These are phyloP conservation scores for Hypoxylon rubiginosum DNA, from an alignment of 2,329 filamentous ascomycete species.

Conservation along the genomic window DNA sequence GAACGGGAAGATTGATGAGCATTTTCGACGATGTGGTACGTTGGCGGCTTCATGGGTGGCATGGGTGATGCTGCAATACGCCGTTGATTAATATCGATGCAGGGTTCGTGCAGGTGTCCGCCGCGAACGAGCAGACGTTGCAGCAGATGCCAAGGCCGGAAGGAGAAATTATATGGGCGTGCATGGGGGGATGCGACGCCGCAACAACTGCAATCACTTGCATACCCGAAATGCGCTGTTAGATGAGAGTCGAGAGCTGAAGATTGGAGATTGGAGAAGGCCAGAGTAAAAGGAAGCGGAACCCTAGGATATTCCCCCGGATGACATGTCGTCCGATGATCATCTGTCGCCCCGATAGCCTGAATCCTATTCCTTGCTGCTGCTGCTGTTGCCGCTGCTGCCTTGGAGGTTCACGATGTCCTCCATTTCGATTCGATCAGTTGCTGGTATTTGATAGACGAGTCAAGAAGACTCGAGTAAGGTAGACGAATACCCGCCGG, in stretches of 20 bases:
- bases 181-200: conserved; percentile 42
- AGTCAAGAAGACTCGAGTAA: conserved; percentile 31
- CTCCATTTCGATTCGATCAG: conserved; percentile 41
- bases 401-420: conserved; percentile 29
- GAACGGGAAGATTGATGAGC: conserved; percentile 32
- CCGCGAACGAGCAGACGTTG: conserved; percentile 20
- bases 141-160: conserved; percentile 34
- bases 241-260: too few relatives aligned
- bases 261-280: conserved; percentile 41
- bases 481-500: conserved; percentile 25
- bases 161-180: conserved; percentile 26
- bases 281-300: conserved; percentile 43
- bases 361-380: conserved; percentile 39
- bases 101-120: conserved; percentile 36
- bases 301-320: conserved; percentile 41
- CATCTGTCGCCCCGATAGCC: conserved; percentile 31
- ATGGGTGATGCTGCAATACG: conserved; percentile 37
- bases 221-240: conserved; percentile 42
- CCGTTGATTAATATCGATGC: conserved; percentile 35
- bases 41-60: conserved; percentile 34
- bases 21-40: conserved; percentile 34
- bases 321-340: conserved; percentile 40
- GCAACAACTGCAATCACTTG: conserved; percentile 39
- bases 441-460: conserved; percentile 37
- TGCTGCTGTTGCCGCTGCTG: too few relatives aligned